Base-by-base conservation (phyloP, 805 yeast genomes). In the Candida alai region DNA sequence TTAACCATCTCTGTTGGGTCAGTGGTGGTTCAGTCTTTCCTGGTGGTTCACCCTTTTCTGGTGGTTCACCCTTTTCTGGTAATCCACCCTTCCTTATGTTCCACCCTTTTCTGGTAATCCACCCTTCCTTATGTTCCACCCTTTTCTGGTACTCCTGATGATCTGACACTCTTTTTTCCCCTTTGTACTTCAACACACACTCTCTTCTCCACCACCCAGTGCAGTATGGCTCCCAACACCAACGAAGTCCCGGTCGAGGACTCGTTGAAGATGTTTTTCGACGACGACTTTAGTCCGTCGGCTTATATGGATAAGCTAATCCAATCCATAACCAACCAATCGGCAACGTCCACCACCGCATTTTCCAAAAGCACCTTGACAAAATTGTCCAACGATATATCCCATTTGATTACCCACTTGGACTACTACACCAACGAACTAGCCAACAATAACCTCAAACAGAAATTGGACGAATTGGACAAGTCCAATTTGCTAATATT, bases 221-320 rank as follows among this genome's bases (percentile, higher is more conserved):
- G n/a, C 6, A 14, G 8, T 19, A 26, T 26, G 28, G n/a, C n/a
- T 26, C 28, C 13, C 28, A 21, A 21, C 23, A 24, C n/a, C n/a
- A n/a, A n/a, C 11, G 28, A 26, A 13, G 28, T 25, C 18, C 23
- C 18, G 14, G 18, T 29, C n/a, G 52, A 49, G 35, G 74, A 74
- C 11, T 65, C 80, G 1, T 54, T 81, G 3, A 58, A 76, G 9
- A 80, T 82, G 78, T 83, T 83, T 60, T 78, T 80, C 41, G 85
- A 81, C 42, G 74, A 70, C 14, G 75, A 73, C 17, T 82, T 81
- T 49, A 75, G 72, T 12, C 83, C 87, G 1, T 73, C 75, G 35
- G 75, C 74, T 25, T 83, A 73, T 46, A 68, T 83, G 13, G 85
- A 83, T 50, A 78, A 83, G 2, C 56, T 82, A 11, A 68, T 77